Evolutionary conservation across 495 filamentous ascomycete genomes (phyloP).

Genomic region (Friedmanniomyces simplex): DNA sequence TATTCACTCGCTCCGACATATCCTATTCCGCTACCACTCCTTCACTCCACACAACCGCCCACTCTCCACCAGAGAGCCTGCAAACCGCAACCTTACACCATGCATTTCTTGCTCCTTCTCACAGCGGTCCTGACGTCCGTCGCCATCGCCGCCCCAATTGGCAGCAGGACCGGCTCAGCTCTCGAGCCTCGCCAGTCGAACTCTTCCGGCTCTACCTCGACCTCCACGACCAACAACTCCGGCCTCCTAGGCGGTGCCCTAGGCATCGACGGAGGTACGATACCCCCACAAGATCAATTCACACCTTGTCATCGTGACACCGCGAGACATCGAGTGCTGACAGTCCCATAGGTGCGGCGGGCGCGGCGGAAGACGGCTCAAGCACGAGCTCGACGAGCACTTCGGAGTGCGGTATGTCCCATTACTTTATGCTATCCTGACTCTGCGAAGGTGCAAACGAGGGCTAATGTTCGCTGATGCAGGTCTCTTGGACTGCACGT

Average conservation of each 20-base stretch:
- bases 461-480: not conserved
- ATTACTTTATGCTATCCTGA: not conserved
- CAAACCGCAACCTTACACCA: not conserved
- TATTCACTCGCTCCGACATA: too few species aligned
- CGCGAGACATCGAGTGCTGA: too few species aligned
- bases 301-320: too few species aligned
- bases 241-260: not conserved
- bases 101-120: not conserved
- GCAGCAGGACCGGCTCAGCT: not conserved
- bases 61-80: not conserved
- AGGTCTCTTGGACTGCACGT: not conserved
- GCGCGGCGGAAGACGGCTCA: not conserved
- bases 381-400: slow-evolving; percentile 5
- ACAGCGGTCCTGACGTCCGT: not conserved
- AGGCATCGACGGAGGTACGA: not conserved
- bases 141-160: not conserved
- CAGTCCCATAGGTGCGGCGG: not conserved
- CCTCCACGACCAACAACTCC: not conserved
- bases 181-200: not conserved
- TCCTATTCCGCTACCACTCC: not conserved
- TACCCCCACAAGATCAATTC: too few species aligned
- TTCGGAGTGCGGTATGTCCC: slow-evolving; percentile 1
- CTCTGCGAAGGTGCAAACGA: not conserved
- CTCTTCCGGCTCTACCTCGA: slow-evolving; percentile 3
- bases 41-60: not conserved